A percentile compares a stretch with the other conserved stretches of the same genome.
phyloP scores from a whole-genome alignment of 768 basidiomycete genomes.

The Suillus subaureus region DNA sequence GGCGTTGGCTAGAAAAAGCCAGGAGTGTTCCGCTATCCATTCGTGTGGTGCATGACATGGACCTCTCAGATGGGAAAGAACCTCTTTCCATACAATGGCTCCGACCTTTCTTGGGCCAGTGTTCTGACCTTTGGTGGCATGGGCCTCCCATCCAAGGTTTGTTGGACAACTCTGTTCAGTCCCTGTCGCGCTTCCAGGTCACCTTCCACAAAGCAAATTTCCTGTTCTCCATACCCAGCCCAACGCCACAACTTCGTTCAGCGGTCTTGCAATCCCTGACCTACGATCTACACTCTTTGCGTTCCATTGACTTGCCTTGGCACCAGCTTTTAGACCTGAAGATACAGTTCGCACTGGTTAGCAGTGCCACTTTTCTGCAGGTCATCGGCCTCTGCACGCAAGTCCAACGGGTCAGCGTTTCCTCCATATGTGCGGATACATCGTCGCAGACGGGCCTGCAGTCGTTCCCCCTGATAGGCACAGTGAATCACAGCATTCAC shows the following conservation, averaged over 20 bases:
- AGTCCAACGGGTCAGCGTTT: slow-evolving; percentile 23
- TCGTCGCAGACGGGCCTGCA: slow-evolving; percentile 15
- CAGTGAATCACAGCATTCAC: slow-evolving; percentile 21
- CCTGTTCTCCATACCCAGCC: slow-evolving; percentile 19
- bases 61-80: slow-evolving; percentile 13
- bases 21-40: slow-evolving; percentile 28
- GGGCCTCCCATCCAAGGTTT: slow-evolving; percentile 26
- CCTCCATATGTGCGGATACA: slow-evolving; percentile 28
- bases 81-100: slow-evolving; percentile 23
- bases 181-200: slow-evolving; percentile 25
- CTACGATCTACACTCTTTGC: slow-evolving; percentile 26
- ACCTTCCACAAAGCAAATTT: slow-evolving; percentile 18
- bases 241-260: slow-evolving; percentile 20
- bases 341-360: slow-evolving; percentile 31
- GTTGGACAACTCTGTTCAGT: slow-evolving; percentile 11
- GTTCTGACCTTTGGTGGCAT: slow-evolving; percentile 35
- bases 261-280: slow-evolving; percentile 24
- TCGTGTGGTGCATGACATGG: slow-evolving; percentile 29
- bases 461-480: slow-evolving; percentile 12
- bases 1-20: slow-evolving; percentile 31
- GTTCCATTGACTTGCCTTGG: slow-evolving; percentile 30
- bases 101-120: slow-evolving; percentile 23
- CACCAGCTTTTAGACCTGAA: slow-evolving; percentile 25
- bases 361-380: slow-evolving; percentile 24
- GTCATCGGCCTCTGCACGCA: slow-evolving; percentile 23